phyloP scores from a whole-genome alignment of 208 protist species.

The Acanthamoeba lenticulata region DNA sequence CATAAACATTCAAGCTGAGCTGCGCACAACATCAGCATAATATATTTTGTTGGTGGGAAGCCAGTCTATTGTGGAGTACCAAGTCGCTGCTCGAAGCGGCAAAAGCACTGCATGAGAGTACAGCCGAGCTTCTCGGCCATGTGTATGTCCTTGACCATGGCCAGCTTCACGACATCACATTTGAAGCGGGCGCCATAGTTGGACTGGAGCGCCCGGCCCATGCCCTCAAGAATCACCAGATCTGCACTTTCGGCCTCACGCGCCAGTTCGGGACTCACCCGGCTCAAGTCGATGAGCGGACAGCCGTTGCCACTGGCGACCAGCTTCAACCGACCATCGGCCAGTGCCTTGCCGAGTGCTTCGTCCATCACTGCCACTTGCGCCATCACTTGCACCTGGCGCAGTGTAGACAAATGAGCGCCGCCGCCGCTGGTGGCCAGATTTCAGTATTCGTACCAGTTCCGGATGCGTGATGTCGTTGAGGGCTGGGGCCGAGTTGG shows the following conservation, averaged over 20 bases:
- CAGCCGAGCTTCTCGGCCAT: slow-evolving; percentile 5
- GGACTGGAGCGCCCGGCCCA: slow-evolving; percentile 10
- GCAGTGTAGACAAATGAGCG: too few species aligned
- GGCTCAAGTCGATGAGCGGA: neutral
- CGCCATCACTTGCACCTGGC: neutral
- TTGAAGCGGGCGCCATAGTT: neutral
- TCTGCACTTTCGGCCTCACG: neutral
- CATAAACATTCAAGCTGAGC: too few species aligned
- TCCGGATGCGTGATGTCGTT: neutral
- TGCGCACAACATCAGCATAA: too few species aligned
- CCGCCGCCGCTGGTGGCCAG: neutral
- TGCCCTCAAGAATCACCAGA: neutral
- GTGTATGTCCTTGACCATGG: slow-evolving; percentile 30
- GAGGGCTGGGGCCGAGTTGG: neutral
- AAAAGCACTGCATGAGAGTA: neutral
- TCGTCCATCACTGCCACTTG: neutral
- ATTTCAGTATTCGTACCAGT: neutral
- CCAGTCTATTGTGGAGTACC: too few species aligned
- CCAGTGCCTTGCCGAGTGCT: neutral
- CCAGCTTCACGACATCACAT: neutral
- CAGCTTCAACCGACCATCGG: neutral
- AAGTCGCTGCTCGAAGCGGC: neutral
- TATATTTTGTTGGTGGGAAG: too few species aligned
- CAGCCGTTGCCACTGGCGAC: neutral
- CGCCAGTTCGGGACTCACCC: neutral